Evolutionary conservation across 768 basidiomycete species (phyloP), one percentile per base, ranked within the genome.

Genomic region (Panaeolus cyanescens): DNA sequence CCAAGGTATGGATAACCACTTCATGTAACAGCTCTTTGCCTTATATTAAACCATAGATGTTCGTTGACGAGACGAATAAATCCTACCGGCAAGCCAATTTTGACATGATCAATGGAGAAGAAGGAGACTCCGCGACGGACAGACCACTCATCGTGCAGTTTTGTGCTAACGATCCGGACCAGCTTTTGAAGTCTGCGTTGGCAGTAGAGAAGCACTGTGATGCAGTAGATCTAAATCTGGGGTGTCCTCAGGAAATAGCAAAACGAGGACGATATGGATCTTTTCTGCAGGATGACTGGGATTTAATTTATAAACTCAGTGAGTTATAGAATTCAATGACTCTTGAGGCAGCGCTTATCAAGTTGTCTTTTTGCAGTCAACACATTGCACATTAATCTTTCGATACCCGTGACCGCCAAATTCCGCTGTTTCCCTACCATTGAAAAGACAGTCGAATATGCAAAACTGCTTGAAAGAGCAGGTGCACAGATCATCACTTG

Each of bases 161-260:
- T 74, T 96, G 95, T 67, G 94, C 90, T 28, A 96, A 99, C 72
- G 86, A 95, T 66, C 89, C 93, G 0, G 87, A 91, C 4, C 78
- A 86, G 33, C 81, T 97, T 4, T 83, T 99, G 31, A 78, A 79
- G 1, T 88, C 95, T 12, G 97, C 97, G 0, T 84, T 83, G 67
- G 79, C 84, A 7, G 81, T 99, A 6, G 89, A 95, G 67, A 75
- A 80, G 0, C 81, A 89, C 60, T 96, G 94, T 68, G 96, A 99
- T 74, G 97, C 93, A 0, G 86, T 99, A 32, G 97, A 99, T 71
- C 81, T 99, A 73, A 99, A 99, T 71, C 77, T 95, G 63, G 91
- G 95, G 1, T 93, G 97, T 71, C 96, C 96, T 0, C 96, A 99
- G 69, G 95, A 96, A 50, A 98, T 99, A 59, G 97, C 96, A 0